Base-by-base conservation (phyloP, 2,329 filamentous ascomycete species). In the Aspergillus viridinutans region DNA sequence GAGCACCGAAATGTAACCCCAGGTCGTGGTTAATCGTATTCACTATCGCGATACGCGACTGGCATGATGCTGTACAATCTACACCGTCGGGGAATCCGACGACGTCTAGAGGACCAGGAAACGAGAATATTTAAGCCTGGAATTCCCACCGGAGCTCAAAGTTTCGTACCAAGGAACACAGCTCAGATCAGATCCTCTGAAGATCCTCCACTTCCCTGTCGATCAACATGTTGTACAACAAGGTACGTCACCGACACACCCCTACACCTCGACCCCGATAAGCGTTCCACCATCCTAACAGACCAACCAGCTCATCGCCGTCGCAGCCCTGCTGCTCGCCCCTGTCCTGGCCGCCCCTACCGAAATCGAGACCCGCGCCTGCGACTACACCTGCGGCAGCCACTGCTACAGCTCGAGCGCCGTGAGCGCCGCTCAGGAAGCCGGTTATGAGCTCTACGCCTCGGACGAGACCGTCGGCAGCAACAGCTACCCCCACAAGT, bases 401-500 rank as follows among this genome's bases (percentile, higher is more conserved):
- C 76, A 69, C 49, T 79, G 74, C 70, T 87, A 87, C 75, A 78
- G 74, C 51, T 73, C 76, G 49, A 69, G 69, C 52, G 76, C 81
- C 57, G 78, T 85, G 50, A 74, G 71, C 60, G 71, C 76, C 9
- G 85, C 85, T 42, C 69, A 79, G 43, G 73, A 77, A 55, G 74
- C 78, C 49, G 83, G 82, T 3, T 86, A 80, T 74, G 67, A 72
- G 21, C 79, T 83, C 64, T 79, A 83, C 67, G 63, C 64, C 28
- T 67, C 68, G 1, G 74, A 72, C 45, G 66, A 76, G 8, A 60
- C 62, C n/a, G 60, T 61, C 20, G 58, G 59, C 42, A 71, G 70
- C 43, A 76, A 77, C 60, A 67, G 69, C 54, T 86, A 87, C 69
- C 84, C 84, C 0, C 84, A 87, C 68, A 71, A 71, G 38, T 87